Evolutionary conservation across 2,329 filamentous ascomycete species (phyloP).

Genomic region (Penicillium sp.): DNA sequence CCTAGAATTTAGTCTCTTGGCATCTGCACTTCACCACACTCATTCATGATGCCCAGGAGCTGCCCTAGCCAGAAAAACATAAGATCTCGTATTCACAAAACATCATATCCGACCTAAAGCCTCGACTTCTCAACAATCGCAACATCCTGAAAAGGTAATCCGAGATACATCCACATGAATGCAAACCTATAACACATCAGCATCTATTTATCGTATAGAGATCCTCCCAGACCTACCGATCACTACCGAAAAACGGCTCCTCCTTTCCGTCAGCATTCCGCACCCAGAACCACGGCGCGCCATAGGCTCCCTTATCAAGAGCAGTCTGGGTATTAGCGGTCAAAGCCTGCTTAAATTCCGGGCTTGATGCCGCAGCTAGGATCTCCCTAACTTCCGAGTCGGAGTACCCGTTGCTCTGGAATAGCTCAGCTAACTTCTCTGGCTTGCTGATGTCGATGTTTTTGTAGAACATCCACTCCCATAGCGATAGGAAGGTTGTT

Average conservation of each 20-base stretch:
- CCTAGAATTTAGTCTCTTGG: background rate
- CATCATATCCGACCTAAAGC: conserved; percentile 3
- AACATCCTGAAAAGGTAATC: conserved; percentile 44
- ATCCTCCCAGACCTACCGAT: conserved; percentile 51
- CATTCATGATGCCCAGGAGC: background rate
- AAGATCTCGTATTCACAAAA: background rate
- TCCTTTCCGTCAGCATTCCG: conserved; percentile 51
- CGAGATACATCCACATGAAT: conserved; percentile 66
- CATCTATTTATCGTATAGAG: background rate
- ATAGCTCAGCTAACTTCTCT: conserved; percentile 49
- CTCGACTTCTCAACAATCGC: conserved; percentile 20
- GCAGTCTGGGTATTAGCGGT: conserved; percentile 60
- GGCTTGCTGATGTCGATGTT: conserved; percentile 60
- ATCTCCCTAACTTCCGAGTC: conserved; percentile 55
- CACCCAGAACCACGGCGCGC: conserved; percentile 73
- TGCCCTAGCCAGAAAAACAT: background rate
- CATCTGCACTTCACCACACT: background rate
- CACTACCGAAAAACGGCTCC: conserved; percentile 75
- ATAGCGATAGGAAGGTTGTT: conserved; percentile 55
- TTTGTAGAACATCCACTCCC: conserved; percentile 61
- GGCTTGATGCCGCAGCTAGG: conserved; percentile 51
- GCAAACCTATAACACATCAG: conserved; percentile 25
- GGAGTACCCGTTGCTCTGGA: conserved; percentile 28
- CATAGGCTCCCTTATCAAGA: conserved; percentile 67
- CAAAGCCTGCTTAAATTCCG: conserved; percentile 54